These are phyloP conservation scores for Silene conica DNA, from an alignment of 148 eudicot species.

Conservation along the genomic window DNA sequence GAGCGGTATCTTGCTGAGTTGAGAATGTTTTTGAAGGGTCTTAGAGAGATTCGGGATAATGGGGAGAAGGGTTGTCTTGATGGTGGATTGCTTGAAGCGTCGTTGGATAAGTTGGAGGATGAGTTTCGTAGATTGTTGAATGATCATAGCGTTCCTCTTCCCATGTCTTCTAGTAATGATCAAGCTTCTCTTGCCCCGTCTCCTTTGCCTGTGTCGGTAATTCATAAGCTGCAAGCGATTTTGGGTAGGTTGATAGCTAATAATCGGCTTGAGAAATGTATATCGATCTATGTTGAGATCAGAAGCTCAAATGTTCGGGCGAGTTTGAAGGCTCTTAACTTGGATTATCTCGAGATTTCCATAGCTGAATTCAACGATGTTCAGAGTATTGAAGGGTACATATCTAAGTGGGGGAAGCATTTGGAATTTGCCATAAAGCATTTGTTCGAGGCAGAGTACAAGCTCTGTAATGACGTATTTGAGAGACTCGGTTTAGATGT, in stretches of 20 bases:
- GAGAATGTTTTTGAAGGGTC: conserved; percentile 45
- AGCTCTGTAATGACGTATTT: conserved; percentile 76
- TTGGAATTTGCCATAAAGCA: conserved; percentile 85
- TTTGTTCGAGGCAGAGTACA: conserved; percentile 75
- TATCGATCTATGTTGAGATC: conserved; percentile 70
- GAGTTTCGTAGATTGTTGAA: conserved; percentile 53
- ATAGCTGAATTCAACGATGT: conserved; percentile 62
- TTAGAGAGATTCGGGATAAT: conserved; percentile 46
- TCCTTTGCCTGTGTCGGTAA: conserved; percentile 62
- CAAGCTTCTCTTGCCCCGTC: conserved; percentile 71
- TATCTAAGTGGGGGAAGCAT: conserved; percentile 74
- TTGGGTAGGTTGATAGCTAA: conserved; percentile 62
- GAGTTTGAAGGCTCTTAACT: conserved; percentile 63
- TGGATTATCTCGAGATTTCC: conserved; percentile 77
- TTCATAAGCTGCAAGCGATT: conserved; percentile 76
- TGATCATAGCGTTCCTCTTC: conserved; percentile 66
- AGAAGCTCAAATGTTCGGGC: conserved; percentile 69
- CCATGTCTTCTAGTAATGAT: conserved; percentile 55
- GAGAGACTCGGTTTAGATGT: conserved; percentile 72
- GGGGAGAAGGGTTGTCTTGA: conserved; percentile 56
- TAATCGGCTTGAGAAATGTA: conserved; percentile 60
- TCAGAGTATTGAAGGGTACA: conserved; percentile 71
- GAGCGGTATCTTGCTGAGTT: conserved; percentile 43
- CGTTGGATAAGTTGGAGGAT: conserved; percentile 53
- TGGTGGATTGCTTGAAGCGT: conserved; percentile 70